Percentiles rank a stretch among this genome's conserved stretches.
phyloP scores from a whole-genome alignment of 176 grass and related monocot species.

The Saccharum spontaneum region DNA sequence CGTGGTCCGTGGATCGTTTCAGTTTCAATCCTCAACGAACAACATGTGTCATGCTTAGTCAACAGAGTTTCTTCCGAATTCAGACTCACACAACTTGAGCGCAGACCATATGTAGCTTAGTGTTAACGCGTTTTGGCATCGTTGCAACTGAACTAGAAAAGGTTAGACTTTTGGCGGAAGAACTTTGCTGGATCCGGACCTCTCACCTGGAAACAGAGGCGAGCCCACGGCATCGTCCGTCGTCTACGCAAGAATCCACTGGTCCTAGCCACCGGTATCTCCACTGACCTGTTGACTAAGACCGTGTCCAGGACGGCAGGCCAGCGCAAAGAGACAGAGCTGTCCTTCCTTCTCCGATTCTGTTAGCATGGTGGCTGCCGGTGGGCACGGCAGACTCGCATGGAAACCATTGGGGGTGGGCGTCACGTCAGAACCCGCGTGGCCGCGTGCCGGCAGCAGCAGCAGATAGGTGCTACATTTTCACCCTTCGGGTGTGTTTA shows the following conservation, averaged over 20 bases:
- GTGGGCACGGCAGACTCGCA: neutral
- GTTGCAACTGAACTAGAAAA: neutral
- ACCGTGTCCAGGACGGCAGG: conserved; percentile 14
- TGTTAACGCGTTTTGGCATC: neutral
- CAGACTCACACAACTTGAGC: neutral
- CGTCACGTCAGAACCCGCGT: neutral
- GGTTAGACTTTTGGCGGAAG: neutral
- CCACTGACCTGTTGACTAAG: neutral
- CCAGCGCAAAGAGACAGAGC: neutral
- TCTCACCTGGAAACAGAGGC: neutral
- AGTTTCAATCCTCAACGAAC: neutral
- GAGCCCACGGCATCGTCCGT: neutral
- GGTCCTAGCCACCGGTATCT: neutral
- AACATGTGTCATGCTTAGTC: neutral
- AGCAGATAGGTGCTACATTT: neutral
- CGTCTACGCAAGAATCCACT: neutral
- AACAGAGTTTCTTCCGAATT: neutral
- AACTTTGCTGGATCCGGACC: conserved; percentile 1
- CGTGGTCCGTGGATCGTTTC: neutral
- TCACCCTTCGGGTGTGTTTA: too few relatives aligned
- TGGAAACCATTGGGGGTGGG: neutral
- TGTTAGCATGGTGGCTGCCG: neutral
- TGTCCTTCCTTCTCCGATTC: neutral
- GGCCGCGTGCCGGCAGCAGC: neutral
- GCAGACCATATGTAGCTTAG: neutral